Evolutionary conservation across 129 eudicot genomes (phyloP), one percentile per base, ranked within the genome.

Genomic region (Lactuca saligna): DNA sequence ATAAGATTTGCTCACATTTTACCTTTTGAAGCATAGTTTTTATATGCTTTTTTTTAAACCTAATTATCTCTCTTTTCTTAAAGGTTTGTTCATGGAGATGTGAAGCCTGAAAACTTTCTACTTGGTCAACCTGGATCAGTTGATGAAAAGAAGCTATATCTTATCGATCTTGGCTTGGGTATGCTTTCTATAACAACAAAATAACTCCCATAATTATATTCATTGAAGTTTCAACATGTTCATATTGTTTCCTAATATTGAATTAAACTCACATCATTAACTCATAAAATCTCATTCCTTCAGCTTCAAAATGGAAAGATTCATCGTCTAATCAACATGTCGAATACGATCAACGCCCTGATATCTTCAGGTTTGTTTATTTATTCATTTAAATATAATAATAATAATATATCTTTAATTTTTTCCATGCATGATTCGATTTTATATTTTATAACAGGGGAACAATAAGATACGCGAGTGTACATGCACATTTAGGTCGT

Each of bases 401-500:
- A 1, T 10, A 44, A 44, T 44, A 8, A 3, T 0, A 35, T 35
- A 44, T 44, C 3, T 44, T 44, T 1, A 25, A 42, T 0, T 41
- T 42, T 9, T 66, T 17, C 61, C 61, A 55, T 55, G 34, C 14
- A 20, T 55, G 34, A 31, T 56, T 29, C 5, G 37, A 58, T 16
- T 58, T 5, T 31, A 6, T 31, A 4, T 29, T 58, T 57, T 46
- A 46, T 46, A 37, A 61, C 86, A 94, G 99, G 85, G 99, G 99
- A 66, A 94, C 99, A 50, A 90, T 94, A 83, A 78, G 99, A 68
- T 94, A 94, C 79, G 97, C 97, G 63, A 94, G 99, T 82, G 99
- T 94, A 61, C 99, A 94, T 82, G 99, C 99, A 17, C 99, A 94
- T 82, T 80, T 94, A 78, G 99, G 99, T 55, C 99, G 99, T n/a